Conservation (phyloP, 306 rosid genomes). For the Canavalia gladiata region DNA sequence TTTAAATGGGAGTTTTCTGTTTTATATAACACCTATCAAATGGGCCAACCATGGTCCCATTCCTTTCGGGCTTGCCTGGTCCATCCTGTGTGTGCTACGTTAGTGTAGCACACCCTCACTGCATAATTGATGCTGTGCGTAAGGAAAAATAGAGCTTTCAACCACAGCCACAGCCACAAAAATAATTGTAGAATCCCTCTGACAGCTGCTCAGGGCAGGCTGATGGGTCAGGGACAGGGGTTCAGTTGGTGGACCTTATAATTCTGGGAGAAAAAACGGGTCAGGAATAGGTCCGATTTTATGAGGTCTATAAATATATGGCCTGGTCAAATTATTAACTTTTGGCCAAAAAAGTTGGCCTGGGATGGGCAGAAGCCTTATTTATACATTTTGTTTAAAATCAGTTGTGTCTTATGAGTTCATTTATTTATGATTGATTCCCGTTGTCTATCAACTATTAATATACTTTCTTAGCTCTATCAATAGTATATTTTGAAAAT, state of each 20-base stretch:
- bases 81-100: background rate
- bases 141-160: conserved; percentile 9
- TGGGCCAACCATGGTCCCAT: background rate
- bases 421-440: background rate
- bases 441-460: background rate
- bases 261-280: conserved; percentile 6
- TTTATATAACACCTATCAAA: background rate
- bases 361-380: background rate
- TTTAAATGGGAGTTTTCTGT: background rate
- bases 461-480: background rate
- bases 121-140: background rate
- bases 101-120: background rate
- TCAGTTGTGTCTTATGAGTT: background rate
- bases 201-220: background rate
- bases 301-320: background rate
- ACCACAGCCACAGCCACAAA: background rate
- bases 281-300: background rate
- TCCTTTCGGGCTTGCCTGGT: background rate
- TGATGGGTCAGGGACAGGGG: background rate
- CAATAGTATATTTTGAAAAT: background rate
- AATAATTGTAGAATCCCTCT: conserved; percentile 1
- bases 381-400: background rate
- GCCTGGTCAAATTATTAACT: background rate
- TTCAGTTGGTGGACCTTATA: conserved; percentile 1
- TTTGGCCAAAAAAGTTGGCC: background rate